Conservation (phyloP, 1,139 yeast species). For the Suhomyces atakaporum region DNA sequence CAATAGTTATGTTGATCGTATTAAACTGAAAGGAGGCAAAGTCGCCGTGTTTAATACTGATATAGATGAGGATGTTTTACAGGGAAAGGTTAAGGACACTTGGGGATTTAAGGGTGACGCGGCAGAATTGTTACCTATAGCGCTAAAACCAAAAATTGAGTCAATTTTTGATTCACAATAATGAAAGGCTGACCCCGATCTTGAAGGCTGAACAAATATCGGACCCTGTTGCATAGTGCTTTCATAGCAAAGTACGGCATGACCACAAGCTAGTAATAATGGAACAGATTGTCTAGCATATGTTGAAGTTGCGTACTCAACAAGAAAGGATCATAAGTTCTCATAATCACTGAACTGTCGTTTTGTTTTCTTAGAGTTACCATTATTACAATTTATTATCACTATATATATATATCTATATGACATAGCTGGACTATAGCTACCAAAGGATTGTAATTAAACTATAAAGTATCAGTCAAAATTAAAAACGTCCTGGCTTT, state of each 20-base stretch:
- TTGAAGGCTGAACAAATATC: no score
- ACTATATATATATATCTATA: conserved; percentile 2
- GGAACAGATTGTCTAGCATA: no score
- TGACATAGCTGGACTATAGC: conserved; percentile 8
- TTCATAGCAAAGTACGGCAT: no score
- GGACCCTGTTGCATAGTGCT: no score
- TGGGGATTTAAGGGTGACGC: conserved; percentile 89
- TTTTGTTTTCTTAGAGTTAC: no score
- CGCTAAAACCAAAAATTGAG: conserved; percentile 55
- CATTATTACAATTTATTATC: conserved; percentile 1
- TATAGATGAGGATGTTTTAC: conserved; percentile 44
- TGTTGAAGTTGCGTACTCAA: no score
- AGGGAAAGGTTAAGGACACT: conserved; percentile 41
- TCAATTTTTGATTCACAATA: no score
- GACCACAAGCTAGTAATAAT: no score
- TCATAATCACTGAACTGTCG: no score
- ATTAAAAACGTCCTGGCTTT: conserved; percentile 2
- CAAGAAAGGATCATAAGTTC: no score
- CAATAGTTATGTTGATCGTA: conserved; percentile 83
- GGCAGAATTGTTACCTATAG: conserved; percentile 65
- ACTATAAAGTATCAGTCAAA: neutral
- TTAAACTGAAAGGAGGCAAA: conserved; percentile 69
- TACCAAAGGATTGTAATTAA: neutral
- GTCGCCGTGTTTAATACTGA: conserved; percentile 84
- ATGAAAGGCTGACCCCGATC: no score